Percentiles rank a stretch among this genome's conserved stretches.
Conservation (phyloP, 1,284 basidiomycete genomes). For the Volvariella volvacea region DNA sequence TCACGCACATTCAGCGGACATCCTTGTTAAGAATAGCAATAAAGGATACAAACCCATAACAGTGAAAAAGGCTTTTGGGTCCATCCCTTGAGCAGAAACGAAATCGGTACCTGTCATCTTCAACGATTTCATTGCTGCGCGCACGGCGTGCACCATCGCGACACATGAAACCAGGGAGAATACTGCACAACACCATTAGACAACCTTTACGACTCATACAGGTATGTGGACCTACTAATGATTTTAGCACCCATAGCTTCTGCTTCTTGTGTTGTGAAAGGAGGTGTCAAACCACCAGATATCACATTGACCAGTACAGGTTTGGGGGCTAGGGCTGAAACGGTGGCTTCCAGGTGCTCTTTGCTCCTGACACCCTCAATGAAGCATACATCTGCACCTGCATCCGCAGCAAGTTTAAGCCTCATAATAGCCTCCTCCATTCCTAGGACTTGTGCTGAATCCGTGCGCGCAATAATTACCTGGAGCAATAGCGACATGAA, state of each 20-base stretch:
- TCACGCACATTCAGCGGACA: constrained; percentile 1
- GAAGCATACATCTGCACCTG: constrained; percentile 72
- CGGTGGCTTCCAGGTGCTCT: constrained; percentile 46
- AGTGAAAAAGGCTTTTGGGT: constrained; percentile 69
- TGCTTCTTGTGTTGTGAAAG: constrained; percentile 62
- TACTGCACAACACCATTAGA: constrained; percentile 27
- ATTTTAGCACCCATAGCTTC: constrained; percentile 68
- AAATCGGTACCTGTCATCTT: constrained; percentile 75
- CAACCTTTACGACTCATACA: neutral
- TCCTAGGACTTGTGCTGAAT: constrained; percentile 62
- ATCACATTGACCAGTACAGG: constrained; percentile 72
- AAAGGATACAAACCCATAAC: constrained; percentile 43
- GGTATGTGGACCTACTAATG: constrained; percentile 45
- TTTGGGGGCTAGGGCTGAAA: constrained; percentile 49
- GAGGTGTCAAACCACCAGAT: constrained; percentile 69
- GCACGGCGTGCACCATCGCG: constrained; percentile 64
- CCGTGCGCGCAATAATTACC: constrained; percentile 68
- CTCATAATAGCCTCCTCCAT: constrained; percentile 61
- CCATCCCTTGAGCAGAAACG: constrained; percentile 63
- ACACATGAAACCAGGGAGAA: constrained; percentile 69
- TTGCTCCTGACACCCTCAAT: constrained; percentile 64
- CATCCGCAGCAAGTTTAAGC: constrained; percentile 55
- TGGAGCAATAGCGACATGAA: too few species aligned
- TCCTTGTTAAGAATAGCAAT: neutral
- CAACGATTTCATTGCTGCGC: constrained; percentile 64